These are phyloP conservation scores for Agroathelia rolfsii DNA, from an alignment of 1,284 basidiomycete species.

Conservation along the genomic window DNA sequence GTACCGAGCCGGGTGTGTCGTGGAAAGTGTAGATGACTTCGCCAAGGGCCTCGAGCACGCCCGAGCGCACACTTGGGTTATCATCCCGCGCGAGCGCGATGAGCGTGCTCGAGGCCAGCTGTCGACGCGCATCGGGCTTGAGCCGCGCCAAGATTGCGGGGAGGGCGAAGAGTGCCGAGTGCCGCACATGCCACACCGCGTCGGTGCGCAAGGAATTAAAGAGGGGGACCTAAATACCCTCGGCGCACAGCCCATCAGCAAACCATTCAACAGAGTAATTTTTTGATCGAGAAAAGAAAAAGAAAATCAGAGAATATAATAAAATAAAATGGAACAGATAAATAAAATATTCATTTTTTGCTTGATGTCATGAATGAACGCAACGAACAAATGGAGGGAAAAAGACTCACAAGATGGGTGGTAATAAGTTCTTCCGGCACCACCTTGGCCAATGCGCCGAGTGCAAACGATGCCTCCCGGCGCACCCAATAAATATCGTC, in stretches of 20 bases:
- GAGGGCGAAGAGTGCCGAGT: slow-evolving; percentile 82
- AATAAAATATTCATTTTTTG: neutral
- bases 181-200: slow-evolving; percentile 75
- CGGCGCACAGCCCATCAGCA: slow-evolving; percentile 5
- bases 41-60: slow-evolving; percentile 83
- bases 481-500: slow-evolving; percentile 82
- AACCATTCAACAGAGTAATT: neutral
- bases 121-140: slow-evolving; percentile 38
- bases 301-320: too few species aligned
- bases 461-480: slow-evolving; percentile 82
- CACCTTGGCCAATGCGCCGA: slow-evolving; percentile 82
- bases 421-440: slow-evolving; percentile 64
- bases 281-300: neutral
- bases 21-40: slow-evolving; percentile 87
- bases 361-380: slow-evolving; percentile 8
- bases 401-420: slow-evolving; percentile 47
- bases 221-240: slow-evolving; percentile 70
- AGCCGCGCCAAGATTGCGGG: slow-evolving; percentile 73
- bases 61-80: slow-evolving; percentile 64
- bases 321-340: slow-evolving; percentile 2
- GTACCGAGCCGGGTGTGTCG: slow-evolving; percentile 58
- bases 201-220: slow-evolving; percentile 70
- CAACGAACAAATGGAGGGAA: slow-evolving; percentile 1
- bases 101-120: slow-evolving; percentile 56
- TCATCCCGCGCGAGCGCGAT: slow-evolving; percentile 59